Evolutionary conservation across 1,284 basidiomycete species (phyloP).

Genomic region (Schizophyllum commune): DNA sequence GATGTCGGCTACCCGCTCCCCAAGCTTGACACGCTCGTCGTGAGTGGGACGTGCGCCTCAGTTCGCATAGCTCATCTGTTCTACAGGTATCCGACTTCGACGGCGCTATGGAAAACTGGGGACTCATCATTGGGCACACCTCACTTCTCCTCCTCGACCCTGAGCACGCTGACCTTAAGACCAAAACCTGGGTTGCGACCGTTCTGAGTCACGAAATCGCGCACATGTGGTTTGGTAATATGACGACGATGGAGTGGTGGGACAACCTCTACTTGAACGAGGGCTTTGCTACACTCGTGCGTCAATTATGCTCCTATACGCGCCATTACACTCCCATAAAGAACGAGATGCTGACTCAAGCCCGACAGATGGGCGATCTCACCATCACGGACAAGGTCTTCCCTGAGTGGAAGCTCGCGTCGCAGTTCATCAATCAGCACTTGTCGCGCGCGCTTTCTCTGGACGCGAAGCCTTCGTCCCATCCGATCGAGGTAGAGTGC

Average conservation of each 20-base stretch:
- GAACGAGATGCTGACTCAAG: too few relatives aligned
- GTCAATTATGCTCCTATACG: background rate
- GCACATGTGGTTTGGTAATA: slow-evolving; percentile 42
- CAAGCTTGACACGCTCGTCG: slow-evolving; percentile 85
- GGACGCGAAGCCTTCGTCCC: slow-evolving; percentile 88
- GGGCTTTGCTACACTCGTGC: slow-evolving; percentile 24
- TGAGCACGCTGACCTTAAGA: slow-evolving; percentile 64
- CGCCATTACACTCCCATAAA: too few relatives aligned
- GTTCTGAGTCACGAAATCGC: slow-evolving; percentile 83
- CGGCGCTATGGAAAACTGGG: slow-evolving; percentile 95
- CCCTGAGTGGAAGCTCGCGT: slow-evolving; percentile 72
- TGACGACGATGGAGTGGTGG: slow-evolving; percentile 94
- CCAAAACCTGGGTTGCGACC: slow-evolving; percentile 74
- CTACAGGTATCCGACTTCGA: slow-evolving; percentile 33
- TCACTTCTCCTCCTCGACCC: slow-evolving; percentile 80
- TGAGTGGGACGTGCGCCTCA: slow-evolving; percentile 29
- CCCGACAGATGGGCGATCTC: slow-evolving; percentile 89
- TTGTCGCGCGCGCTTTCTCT: slow-evolving; percentile 66
- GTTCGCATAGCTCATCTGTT: slow-evolving; percentile 1
- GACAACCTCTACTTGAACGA: slow-evolving; percentile 84
- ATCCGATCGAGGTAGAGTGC: slow-evolving; percentile 92
- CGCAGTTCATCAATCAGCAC: slow-evolving; percentile 57
- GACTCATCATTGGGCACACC: slow-evolving; percentile 88
- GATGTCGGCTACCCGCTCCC: slow-evolving; percentile 89
- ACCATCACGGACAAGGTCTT: slow-evolving; percentile 82